Evolutionary conservation across 345 rosid species (phyloP), one percentile per base, ranked within the genome.

Genomic region (Excoecaria cochinchinensis): DNA sequence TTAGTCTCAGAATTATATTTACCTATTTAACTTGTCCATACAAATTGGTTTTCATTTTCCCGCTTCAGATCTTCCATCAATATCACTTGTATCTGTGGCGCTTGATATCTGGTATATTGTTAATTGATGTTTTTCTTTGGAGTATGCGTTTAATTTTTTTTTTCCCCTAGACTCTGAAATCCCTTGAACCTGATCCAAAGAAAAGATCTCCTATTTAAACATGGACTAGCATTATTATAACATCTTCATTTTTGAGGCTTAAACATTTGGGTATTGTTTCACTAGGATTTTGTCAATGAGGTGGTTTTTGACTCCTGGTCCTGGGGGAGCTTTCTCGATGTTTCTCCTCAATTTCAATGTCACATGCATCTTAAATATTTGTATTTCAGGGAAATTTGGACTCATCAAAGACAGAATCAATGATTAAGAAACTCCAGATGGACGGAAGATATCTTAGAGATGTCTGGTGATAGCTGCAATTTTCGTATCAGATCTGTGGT

Each of bases 381-480:
- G 57, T 46, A 50, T 75, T 71, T 22, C 58, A 80, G 83, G 79
- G 83, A 65, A 67, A 67, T 14, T 19, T 80, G 70, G 83, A 80
- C 38, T 76, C 83, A 13, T 80, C 83, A 15, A 76, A 71, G 73
- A 76, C 83, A 15, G 83, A 80, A 36, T 80, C 50, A 4, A 46
- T 50, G 52, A 79, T 76, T 62, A 80, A 80, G 76, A 80, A 80
- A 42, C 79, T 80, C 22, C 83, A 80, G 71, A 76, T 80, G 79
- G 83, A 80, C 10, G 83, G 83, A n/a, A 51, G 83, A 67, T 80
- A 80, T 25, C 79, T 80, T 16, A 71, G 79, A 75, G 83, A 80
- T 57, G 77, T 80, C 50, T 80, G 79, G 83, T 56, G 86, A 90
- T 53, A 55, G 21, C 77, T 70, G 12, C 31, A 67, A 4, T 50